Conservation (phyloP, 1,139 yeast species). For the Suhomyces choctaworum region DNA sequence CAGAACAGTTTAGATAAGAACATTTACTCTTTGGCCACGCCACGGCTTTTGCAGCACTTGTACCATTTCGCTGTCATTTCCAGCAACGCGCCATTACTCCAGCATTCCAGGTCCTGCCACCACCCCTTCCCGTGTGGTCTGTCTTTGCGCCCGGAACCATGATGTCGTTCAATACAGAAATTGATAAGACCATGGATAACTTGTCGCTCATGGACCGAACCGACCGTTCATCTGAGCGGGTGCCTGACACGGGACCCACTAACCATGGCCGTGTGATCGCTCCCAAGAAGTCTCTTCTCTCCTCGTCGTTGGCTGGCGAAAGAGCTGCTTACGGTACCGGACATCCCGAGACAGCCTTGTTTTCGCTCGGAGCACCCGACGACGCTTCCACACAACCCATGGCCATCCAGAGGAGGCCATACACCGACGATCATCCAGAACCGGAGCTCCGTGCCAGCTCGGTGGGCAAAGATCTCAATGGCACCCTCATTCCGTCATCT, state of each 20-base stretch:
- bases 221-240: constrained; percentile 1
- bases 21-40: too few relatives aligned
- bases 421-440: constrained; percentile 48
- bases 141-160: constrained; percentile 1
- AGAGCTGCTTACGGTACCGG: not conserved
- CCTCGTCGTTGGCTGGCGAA: constrained; percentile 30
- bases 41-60: too few relatives aligned
- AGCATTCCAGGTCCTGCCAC: too few relatives aligned
- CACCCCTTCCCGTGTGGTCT: too few relatives aligned
- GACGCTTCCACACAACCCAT: constrained; percentile 3
- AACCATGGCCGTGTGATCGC: constrained; percentile 1
- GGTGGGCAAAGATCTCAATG: constrained; percentile 52
- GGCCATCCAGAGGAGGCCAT: constrained; percentile 6
- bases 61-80: too few relatives aligned
- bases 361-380: constrained; percentile 9
- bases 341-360: constrained; percentile 5
- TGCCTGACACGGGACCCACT: constrained; percentile 2
- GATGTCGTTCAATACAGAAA: constrained; percentile 12
- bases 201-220: constrained; percentile 8
- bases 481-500: constrained; percentile 53
- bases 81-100: too few relatives aligned
- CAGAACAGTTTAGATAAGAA: too few relatives aligned
- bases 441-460: constrained; percentile 57
- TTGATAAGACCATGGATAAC: constrained; percentile 11
- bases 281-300: constrained; percentile 27